Evolutionary conservation across 2,329 filamentous ascomycete genomes (phyloP).

Genomic region (Aspergillus glaucus): DNA sequence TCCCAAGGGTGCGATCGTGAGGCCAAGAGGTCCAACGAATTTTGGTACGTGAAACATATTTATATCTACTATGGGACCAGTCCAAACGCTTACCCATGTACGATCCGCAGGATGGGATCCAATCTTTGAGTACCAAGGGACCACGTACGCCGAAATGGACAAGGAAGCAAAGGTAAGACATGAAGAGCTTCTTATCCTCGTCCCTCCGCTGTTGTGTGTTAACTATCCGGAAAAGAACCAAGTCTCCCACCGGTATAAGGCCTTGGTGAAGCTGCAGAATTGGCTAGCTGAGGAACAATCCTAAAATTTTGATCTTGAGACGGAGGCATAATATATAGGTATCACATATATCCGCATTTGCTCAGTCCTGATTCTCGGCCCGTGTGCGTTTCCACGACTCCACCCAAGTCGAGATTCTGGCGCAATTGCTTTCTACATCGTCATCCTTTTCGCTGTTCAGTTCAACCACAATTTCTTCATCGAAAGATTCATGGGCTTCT

Average conservation of each 20-base stretch:
- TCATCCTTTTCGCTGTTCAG: constrained; percentile 73
- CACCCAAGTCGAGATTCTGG: constrained; percentile 76
- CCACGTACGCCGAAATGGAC: constrained; percentile 96
- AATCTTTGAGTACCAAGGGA: constrained; percentile 86
- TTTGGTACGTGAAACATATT: constrained; percentile 61
- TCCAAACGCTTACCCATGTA: constrained; percentile 2
- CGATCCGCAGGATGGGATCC: constrained; percentile 75
- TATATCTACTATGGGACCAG: not conserved
- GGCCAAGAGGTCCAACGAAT: constrained; percentile 66
- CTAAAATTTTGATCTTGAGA: constrained; percentile 6
- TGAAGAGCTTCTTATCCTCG: not conserved
- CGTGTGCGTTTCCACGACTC: constrained; percentile 66
- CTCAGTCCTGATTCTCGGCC: constrained; percentile 21
- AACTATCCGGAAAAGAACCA: constrained; percentile 53
- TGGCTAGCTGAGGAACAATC: constrained; percentile 58
- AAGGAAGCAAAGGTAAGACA: constrained; percentile 73
- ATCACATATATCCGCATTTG: constrained; percentile 1
- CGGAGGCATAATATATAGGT: constrained; percentile 6
- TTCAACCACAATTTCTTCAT: constrained; percentile 82
- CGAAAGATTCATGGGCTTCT: constrained; percentile 82
- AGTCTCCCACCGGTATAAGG: constrained; percentile 83
- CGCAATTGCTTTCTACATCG: constrained; percentile 83
- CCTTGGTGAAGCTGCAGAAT: constrained; percentile 75
- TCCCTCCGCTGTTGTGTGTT: not conserved
- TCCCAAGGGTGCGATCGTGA: constrained; percentile 69